Base-by-base conservation (phyloP, 2,329 filamentous ascomycete genomes). In the Exophiala aquamarina region DNA sequence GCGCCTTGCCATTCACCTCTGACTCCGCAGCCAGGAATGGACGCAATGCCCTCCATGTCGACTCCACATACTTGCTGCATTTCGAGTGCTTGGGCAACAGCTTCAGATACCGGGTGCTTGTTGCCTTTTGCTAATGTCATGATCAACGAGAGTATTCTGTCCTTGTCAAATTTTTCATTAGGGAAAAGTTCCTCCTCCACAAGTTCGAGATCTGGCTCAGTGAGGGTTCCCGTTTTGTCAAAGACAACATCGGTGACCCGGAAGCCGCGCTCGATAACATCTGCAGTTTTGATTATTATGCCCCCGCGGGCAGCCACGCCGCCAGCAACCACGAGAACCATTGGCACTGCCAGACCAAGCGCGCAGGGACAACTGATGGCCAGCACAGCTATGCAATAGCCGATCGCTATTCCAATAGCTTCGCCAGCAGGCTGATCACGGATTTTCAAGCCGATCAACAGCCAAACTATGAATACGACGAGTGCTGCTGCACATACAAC, bases 211-310 rank as follows among this genome's bases (percentile, higher is more conserved):
- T 74, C 72, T 0, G 82, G 83, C 18, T 71, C 63, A 0, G 87
- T 91, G 6, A 91, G 63, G 0, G 87, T 91, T 0, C 87, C 87
- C 0, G 87, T 92, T 66, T 92, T 92, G 70, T 92, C 87, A 55
- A 92, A 86, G 0, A 92, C 75, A 2, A 90, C 77, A 56, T 90
- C 81, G 0, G 81, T 76, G 0, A 78, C 70, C 49, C 78, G 83
- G 45, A 77, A 70, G 0, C 79, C 82, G 1, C 77, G 65, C 61
- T 90, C 85, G 18, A 88, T 79, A 2, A 75, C 76, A 36, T 81
- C 73, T 0, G 82, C 78, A 1, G 81, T 76, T 59, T 87, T 87
- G 66, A 91, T 83, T 15, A 91, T 77, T 13, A 91, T 71, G 0
- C 86, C 86, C 6, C 69, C 66, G 7, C 75, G 67, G 0, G 86